Conservation (phyloP, 306 rosid species). For the Cucumis sativus region DNA sequence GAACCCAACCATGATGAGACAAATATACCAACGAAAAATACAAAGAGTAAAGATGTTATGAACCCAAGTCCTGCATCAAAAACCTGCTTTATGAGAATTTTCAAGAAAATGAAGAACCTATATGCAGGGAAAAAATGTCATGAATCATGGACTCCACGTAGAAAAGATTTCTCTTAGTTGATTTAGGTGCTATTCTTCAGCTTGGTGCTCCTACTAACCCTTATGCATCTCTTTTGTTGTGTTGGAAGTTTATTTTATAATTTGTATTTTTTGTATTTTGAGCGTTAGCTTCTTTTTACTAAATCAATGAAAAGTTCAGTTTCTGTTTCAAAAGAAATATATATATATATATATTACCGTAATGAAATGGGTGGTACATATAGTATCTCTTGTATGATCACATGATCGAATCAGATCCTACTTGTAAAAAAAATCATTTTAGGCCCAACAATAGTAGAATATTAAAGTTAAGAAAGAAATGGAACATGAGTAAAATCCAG, state of each 20-base stretch:
- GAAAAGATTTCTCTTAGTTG: background rate
- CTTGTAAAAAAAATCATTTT: background rate
- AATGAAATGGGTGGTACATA: background rate
- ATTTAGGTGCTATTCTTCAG: background rate
- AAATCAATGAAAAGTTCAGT: too few relatives aligned
- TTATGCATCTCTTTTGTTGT: too few relatives aligned
- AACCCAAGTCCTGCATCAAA: conserved; percentile 85
- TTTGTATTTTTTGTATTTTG: too few relatives aligned
- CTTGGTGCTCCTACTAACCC: background rate
- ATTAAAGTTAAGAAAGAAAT: background rate
- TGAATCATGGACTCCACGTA: background rate
- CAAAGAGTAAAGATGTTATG: conserved; percentile 65
- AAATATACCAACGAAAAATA: conserved; percentile 73
- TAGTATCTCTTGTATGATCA: background rate
- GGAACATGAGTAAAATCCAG: background rate
- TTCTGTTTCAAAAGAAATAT: background rate
- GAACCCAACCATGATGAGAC: conserved; percentile 93
- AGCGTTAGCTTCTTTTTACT: too few relatives aligned
- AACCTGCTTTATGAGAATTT: conserved; percentile 15
- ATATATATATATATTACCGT: background rate
- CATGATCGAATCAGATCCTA: background rate
- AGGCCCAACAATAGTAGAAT: background rate
- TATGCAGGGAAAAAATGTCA: background rate
- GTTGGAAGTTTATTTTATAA: too few relatives aligned
- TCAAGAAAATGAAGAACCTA: background rate